phyloP scores from a whole-genome alignment of 192 early-diverging fungal genomes.

The Diversispora epigaea region DNA sequence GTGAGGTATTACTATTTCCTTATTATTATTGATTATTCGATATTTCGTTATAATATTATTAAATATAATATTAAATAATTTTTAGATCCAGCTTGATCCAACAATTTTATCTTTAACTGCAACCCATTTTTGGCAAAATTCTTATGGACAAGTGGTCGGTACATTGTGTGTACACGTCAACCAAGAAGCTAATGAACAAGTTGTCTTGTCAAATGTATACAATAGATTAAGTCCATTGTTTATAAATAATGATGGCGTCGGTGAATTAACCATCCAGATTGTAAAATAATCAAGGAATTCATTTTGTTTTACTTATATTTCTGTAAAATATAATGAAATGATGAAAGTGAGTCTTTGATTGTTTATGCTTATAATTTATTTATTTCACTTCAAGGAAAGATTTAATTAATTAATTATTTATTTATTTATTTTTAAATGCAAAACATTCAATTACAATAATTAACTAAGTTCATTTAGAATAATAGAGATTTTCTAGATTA shows the following conservation, averaged over 20 bases:
- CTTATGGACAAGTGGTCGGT: slow-evolving; percentile 51
- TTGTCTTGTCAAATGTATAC: slow-evolving; percentile 47
- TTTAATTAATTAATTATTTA: too few relatives aligned
- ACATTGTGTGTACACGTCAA: slow-evolving; percentile 47
- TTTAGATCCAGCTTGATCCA: slow-evolving; percentile 45
- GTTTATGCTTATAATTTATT: too few relatives aligned
- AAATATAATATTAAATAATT: not conserved
- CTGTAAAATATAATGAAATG: too few relatives aligned
- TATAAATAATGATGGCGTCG: slow-evolving; percentile 36
- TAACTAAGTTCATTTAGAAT: too few relatives aligned
- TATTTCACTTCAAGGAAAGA: too few relatives aligned
- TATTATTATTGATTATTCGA: not conserved
- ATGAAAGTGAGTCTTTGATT: too few relatives aligned
- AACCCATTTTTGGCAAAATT: slow-evolving; percentile 60
- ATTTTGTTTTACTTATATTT: too few relatives aligned
- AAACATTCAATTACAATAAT: too few relatives aligned
- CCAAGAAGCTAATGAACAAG: slow-evolving; percentile 51
- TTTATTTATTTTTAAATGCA: too few relatives aligned
- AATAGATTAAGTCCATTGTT: slow-evolving; percentile 44
- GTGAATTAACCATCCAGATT: slow-evolving; percentile 54
- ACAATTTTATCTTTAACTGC: slow-evolving; percentile 46
- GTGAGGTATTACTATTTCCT: slow-evolving; percentile 38
- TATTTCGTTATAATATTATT: not conserved
- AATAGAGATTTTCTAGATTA: too few relatives aligned
- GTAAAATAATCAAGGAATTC: slow-evolving; percentile 25